Percentiles rank a stretch among this genome's conserved stretches.
phyloP scores from a whole-genome alignment of 257 asterid species.

The Gentiana dahurica region DNA sequence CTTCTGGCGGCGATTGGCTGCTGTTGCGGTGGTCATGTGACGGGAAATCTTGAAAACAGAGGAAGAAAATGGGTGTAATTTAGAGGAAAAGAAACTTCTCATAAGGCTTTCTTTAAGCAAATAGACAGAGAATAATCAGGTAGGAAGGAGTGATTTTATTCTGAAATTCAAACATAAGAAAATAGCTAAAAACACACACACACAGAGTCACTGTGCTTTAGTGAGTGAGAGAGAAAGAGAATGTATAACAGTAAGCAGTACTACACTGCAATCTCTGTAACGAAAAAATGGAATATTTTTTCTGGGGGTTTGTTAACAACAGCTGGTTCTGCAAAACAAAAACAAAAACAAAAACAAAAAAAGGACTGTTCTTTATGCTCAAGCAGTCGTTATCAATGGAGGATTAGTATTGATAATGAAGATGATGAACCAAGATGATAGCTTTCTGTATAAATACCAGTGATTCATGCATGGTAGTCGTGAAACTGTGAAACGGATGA shows the following conservation, averaged over 20 bases:
- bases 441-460: too few species aligned
- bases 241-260: too few species aligned
- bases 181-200: background rate
- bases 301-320: too few species aligned
- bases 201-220: background rate
- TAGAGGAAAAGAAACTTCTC: slow-evolving; percentile 21
- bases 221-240: too few species aligned
- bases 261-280: background rate
- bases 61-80: slow-evolving; percentile 6
- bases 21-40: slow-evolving; percentile 18
- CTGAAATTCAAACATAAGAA: background rate
- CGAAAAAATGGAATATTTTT: slow-evolving; percentile 2
- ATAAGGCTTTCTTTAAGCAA: slow-evolving; percentile 20
- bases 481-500: too few species aligned
- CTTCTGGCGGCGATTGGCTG: slow-evolving; percentile 21
- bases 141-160: slow-evolving; percentile 1
- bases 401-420: too few species aligned
- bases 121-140: background rate
- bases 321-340: too few species aligned
- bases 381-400: too few species aligned
- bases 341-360: too few species aligned
- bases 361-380: too few species aligned
- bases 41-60: slow-evolving; percentile 2
- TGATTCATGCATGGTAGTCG: too few species aligned
- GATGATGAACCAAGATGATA: too few species aligned